A percentile compares a stretch with the other conserved stretches of the same genome.
Evolutionary conservation across 2,329 filamentous ascomycete species (phyloP).

Genomic region (Aspergillus sp.): DNA sequence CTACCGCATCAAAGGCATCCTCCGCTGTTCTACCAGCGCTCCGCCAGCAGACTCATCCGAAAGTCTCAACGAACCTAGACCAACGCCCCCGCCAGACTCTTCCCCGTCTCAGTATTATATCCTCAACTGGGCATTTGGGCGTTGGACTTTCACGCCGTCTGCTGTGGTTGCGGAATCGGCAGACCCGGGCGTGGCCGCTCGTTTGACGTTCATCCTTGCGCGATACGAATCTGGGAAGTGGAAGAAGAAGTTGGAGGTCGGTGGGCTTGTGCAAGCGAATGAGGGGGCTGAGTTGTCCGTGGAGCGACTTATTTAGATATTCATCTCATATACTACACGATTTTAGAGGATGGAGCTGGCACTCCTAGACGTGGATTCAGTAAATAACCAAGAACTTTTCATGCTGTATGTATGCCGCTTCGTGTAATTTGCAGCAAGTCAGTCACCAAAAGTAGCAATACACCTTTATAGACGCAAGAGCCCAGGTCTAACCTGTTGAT

Average conservation of each 20-base stretch:
- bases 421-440: slow-evolving; percentile 1
- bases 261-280: slow-evolving; percentile 26
- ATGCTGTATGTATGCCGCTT: slow-evolving; percentile 1
- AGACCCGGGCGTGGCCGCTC: slow-evolving; percentile 27
- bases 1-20: slow-evolving; percentile 81
- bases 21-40: slow-evolving; percentile 39
- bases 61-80: slow-evolving; percentile 22
- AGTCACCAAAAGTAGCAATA: background rate
- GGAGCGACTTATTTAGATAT: slow-evolving; percentile 26
- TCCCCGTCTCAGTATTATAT: slow-evolving; percentile 60
- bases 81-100: slow-evolving; percentile 3
- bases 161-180: slow-evolving; percentile 33
- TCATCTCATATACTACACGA: background rate
- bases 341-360: slow-evolving; percentile 11
- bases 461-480: no score
- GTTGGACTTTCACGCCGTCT: slow-evolving; percentile 77
- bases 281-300: slow-evolving; percentile 23
- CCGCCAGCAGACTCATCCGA: slow-evolving; percentile 44
- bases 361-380: background rate
- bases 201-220: slow-evolving; percentile 43
- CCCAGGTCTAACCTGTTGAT: no score
- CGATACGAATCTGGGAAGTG: slow-evolving; percentile 43
- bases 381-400: background rate
- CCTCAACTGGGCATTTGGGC: slow-evolving; percentile 94
- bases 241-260: slow-evolving; percentile 42